These are phyloP conservation scores for Cadophora sp. DNA, from an alignment of 2,329 filamentous ascomycete species.

Conservation along the genomic window DNA sequence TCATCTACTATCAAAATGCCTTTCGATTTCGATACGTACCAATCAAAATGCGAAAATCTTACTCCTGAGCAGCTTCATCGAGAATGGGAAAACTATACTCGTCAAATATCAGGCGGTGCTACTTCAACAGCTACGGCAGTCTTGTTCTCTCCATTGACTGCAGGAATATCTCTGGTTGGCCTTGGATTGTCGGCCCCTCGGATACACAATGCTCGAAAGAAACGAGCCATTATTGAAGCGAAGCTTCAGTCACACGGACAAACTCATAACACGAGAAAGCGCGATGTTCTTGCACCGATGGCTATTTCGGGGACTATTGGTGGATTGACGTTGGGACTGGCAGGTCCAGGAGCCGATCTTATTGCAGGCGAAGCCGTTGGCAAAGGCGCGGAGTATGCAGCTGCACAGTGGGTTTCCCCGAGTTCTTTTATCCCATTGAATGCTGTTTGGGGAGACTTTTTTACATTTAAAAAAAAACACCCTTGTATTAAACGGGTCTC, in stretches of 20 bases:
- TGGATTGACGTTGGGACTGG: constrained; percentile 48
- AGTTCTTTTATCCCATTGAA: background rate
- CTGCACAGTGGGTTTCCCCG: constrained; percentile 40
- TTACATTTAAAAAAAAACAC: no score
- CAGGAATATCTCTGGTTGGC: constrained; percentile 50
- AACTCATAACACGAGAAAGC: constrained; percentile 50
- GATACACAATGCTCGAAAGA: constrained; percentile 52
- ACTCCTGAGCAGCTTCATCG: constrained; percentile 49
- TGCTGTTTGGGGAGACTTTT: background rate
- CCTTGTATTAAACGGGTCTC: no score
- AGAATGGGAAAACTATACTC: constrained; percentile 53
- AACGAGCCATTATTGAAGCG: constrained; percentile 51
- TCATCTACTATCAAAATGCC: constrained; percentile 45
- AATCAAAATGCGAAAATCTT: constrained; percentile 49
- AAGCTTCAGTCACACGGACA: constrained; percentile 47
- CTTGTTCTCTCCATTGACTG: constrained; percentile 49
- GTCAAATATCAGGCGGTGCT: constrained; percentile 50
- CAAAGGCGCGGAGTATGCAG: constrained; percentile 48
- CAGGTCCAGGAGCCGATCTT: constrained; percentile 47
- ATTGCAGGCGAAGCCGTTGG: constrained; percentile 47
- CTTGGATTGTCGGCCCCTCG: constrained; percentile 49
- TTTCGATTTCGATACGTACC: constrained; percentile 51
- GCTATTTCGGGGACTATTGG: constrained; percentile 49
- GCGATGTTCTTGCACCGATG: constrained; percentile 50
- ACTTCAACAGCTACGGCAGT: constrained; percentile 50